Conservation (phyloP, 805 yeast genomes). For the Cyberlindnera amylophila region DNA sequence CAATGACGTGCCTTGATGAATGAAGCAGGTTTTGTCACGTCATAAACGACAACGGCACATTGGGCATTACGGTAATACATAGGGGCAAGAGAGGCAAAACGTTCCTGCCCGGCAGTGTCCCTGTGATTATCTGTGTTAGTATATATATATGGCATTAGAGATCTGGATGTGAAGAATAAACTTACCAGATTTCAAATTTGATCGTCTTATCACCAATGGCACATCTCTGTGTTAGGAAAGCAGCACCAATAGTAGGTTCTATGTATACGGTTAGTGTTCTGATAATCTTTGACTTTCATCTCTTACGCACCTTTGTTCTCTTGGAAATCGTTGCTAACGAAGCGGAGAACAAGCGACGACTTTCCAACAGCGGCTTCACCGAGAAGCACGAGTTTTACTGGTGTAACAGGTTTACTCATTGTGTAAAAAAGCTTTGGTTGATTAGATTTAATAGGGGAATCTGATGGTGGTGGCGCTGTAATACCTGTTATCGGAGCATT, state of each 20-base stretch:
- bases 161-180: too few relatives aligned
- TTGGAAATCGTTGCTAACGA: slow-evolving; percentile 92
- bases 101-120: slow-evolving; percentile 97
- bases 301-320: slow-evolving; percentile 76
- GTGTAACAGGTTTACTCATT: slow-evolving; percentile 44
- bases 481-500: background rate
- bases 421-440: too few relatives aligned
- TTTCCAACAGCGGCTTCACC: slow-evolving; percentile 99
- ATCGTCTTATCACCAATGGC: slow-evolving; percentile 81
- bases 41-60: slow-evolving; percentile 94
- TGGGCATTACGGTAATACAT: slow-evolving; percentile 97
- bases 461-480: background rate
- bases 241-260: slow-evolving; percentile 98
- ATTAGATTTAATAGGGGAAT: too few relatives aligned
- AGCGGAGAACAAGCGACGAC: slow-evolving; percentile 85
- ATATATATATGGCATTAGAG: background rate
- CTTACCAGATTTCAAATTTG: slow-evolving; percentile 82
- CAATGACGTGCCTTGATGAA: slow-evolving; percentile 96
- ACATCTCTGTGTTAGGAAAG: slow-evolving; percentile 91
- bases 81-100: slow-evolving; percentile 94
- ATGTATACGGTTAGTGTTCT: slow-evolving; percentile 10
- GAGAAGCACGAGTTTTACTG: slow-evolving; percentile 83
- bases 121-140: slow-evolving; percentile 23
- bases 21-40: slow-evolving; percentile 90
- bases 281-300: too few relatives aligned